phyloP scores from a whole-genome alignment of 306 rosid species.

The Glycine soja region DNA sequence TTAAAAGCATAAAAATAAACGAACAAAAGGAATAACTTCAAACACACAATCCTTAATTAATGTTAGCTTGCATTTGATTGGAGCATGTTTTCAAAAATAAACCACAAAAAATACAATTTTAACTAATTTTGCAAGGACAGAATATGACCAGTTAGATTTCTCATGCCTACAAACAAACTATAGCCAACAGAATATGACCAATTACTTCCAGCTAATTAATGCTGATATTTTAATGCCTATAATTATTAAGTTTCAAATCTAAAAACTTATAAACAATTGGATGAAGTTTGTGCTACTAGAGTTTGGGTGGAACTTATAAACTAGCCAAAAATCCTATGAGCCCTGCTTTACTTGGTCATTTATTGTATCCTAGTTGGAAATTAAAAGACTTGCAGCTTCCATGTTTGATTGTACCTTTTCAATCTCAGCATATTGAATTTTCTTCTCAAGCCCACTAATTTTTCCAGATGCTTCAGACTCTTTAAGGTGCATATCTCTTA shows the following conservation, averaged over 20 bases:
- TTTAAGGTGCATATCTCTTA: slow-evolving; percentile 96
- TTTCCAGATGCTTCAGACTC: slow-evolving; percentile 94
- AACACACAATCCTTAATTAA: background rate
- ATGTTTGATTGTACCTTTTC: slow-evolving; percentile 69
- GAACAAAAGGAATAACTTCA: slow-evolving; percentile 4
- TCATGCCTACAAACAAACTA: background rate
- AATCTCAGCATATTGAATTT: slow-evolving; percentile 93
- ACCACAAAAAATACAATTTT: background rate
- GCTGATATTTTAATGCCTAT: background rate
- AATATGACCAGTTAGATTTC: background rate
- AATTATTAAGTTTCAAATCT: background rate
- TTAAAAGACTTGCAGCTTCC: slow-evolving; percentile 15
- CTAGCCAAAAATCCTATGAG: too few species aligned
- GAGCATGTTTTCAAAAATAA: background rate
- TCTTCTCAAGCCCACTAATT: slow-evolving; percentile 94
- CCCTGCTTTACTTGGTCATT: too few species aligned
- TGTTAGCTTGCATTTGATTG: background rate
- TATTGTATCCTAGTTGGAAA: too few species aligned
- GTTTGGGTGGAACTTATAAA: background rate
- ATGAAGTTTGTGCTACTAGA: background rate
- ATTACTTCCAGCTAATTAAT: background rate
- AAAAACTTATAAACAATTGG: background rate
- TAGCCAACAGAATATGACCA: too few species aligned
- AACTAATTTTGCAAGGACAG: background rate
- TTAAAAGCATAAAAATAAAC: slow-evolving; percentile 11